Evolutionary conservation across 257 asterid genomes (phyloP), one percentile per base, ranked within the genome.

Genomic region (Linderniella brevidens): DNA sequence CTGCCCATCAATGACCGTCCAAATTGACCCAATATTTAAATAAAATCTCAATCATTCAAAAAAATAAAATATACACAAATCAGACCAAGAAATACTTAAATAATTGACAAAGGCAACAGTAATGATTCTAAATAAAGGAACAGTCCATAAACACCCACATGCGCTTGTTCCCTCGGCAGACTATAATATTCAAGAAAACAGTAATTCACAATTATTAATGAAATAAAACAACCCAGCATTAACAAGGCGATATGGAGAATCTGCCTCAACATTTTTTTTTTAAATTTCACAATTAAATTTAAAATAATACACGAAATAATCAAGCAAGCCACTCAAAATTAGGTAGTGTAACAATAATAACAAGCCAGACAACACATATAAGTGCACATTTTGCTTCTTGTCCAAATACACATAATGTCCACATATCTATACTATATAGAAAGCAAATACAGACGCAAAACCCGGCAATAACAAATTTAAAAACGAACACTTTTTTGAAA

Each of bases 71-170:
- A 35, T 43, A 15, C 14, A 42, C 11, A 42, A 52, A 14, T 49
- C 18, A 42, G 14, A 43, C 43, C 50, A 52, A 19, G 63, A 53
- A 54, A 44, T 61, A 59, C 45, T 59, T 46, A 52, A 15, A 19
- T 42, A 42, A 38, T 53, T 37, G 39, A 62, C 50, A 32, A 60
- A 58, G 37, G 32, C 32, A 25, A 25, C 32, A 25, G 32, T 25
- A 37, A 50, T 58, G 46, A 8, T 63, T 57, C 54, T 36, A 57
- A 64, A 58, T 60, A 66, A 68, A 66, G 76, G 63, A 64, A 64
- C 59, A 68, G 54, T 60, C 62, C 77, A 68, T 60, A 58, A 68
- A 73, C 79, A 66, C 63, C 67, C 93, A 82, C 93, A 78, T 82
- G 92, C 77, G 49, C 46, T 58, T 82, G 93, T 78, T 70, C 77